These are phyloP conservation scores for Trichoderma hamatum DNA, from an alignment of 2,329 filamentous ascomycete genomes.

Conservation along the genomic window DNA sequence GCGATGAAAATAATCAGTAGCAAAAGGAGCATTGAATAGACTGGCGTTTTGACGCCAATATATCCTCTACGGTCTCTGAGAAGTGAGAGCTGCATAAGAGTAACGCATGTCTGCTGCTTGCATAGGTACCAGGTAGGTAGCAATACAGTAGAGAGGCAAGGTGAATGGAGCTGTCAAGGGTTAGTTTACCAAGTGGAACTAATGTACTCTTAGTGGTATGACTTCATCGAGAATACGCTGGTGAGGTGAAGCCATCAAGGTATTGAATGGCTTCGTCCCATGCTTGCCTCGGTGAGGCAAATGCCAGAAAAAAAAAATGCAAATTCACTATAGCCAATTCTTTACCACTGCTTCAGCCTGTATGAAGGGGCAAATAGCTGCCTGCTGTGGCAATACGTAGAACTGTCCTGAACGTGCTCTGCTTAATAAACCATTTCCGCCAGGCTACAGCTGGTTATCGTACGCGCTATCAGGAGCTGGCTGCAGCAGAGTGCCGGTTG, in stretches of 20 bases:
- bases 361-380: slow-evolving; percentile 11
- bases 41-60: neutral
- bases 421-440: slow-evolving; percentile 8
- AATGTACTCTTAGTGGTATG: neutral
- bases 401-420: neutral
- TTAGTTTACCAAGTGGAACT: neutral
- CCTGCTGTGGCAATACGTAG: slow-evolving; percentile 6
- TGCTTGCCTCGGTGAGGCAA: neutral
- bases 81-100: neutral
- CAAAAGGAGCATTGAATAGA: neutral
- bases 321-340: neutral
- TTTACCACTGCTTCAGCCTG: neutral
- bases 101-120: no score
- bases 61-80: neutral
- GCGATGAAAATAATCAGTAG: neutral
- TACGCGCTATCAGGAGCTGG: neutral
- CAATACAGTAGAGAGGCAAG: no score
- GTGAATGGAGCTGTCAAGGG: neutral
- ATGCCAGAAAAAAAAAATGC: neutral
- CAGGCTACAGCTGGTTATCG: slow-evolving; percentile 23
- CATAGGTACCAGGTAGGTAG: no score
- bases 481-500: slow-evolving; percentile 15
- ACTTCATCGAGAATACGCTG: neutral
- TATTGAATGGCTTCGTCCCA: neutral
- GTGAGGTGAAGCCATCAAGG: neutral